Percentiles rank a stretch among this genome's conserved stretches.
Conservation (phyloP, 208 protist species). For the Crithidia bombi region DNA sequence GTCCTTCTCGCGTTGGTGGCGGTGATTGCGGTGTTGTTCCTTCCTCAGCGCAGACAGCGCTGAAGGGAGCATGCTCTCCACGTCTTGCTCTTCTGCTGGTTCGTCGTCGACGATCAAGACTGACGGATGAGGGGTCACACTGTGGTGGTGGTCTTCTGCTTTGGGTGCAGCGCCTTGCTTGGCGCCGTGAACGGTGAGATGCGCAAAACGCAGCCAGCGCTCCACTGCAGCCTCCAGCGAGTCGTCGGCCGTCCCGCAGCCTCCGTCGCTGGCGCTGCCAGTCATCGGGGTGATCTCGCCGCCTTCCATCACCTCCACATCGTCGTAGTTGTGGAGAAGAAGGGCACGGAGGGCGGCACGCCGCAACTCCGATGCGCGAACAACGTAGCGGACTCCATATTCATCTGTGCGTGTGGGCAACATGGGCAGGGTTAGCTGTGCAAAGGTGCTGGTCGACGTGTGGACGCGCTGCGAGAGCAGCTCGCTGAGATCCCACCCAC, state of each 20-base stretch:
- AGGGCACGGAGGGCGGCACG: slow-evolving; percentile 12
- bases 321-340: background rate
- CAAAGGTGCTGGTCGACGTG: slow-evolving; percentile 14
- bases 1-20: too few species aligned
- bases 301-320: background rate
- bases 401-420: background rate
- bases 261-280: background rate
- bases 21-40: background rate
- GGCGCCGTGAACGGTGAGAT: slow-evolving; percentile 13
- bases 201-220: slow-evolving; percentile 7
- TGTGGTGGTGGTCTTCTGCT: background rate
- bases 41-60: background rate
- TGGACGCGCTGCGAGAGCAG: slow-evolving; percentile 17
- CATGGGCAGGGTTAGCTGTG: background rate
- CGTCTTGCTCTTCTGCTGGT: background rate
- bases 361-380: slow-evolving; percentile 5
- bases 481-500: slow-evolving; percentile 21
- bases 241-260: background rate
- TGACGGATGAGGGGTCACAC: background rate
- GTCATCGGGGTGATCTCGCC: background rate
- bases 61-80: background rate
- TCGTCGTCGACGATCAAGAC: background rate
- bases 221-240: slow-evolving; percentile 10
- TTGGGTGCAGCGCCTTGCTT: background rate
- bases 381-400: background rate